Conservation (phyloP, 805 yeast genomes). For the Kregervanrija delftensis region DNA sequence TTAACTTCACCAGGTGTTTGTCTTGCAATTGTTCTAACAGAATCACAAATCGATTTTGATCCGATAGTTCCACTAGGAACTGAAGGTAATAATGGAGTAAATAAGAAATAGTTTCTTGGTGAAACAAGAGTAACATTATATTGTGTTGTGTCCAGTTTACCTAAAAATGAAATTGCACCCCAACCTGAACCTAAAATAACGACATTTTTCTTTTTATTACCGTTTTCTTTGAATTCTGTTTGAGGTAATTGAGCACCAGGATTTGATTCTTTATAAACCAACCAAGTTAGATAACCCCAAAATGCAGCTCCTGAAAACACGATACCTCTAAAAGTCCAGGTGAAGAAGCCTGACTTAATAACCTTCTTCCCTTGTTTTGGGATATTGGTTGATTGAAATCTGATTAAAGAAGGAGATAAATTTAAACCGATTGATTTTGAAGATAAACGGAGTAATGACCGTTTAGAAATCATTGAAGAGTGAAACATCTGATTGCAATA, state of each 20-base stretch:
- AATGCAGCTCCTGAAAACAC: constrained; percentile 44
- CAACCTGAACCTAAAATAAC: constrained; percentile 89
- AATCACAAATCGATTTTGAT: constrained; percentile 86
- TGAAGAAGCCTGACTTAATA: constrained; percentile 25
- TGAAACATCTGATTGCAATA: no score
- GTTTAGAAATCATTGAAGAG: no score
- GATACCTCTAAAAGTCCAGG: constrained; percentile 41
- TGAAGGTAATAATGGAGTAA: constrained; percentile 93
- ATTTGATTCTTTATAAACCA: constrained; percentile 53
- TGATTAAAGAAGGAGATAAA: neutral
- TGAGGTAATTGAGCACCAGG: constrained; percentile 60
- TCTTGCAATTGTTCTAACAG: constrained; percentile 82
- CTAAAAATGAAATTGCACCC: constrained; percentile 85
- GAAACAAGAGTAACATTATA: constrained; percentile 87
- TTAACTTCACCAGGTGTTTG: constrained; percentile 64
- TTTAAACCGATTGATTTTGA: neutral
- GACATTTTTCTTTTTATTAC: constrained; percentile 61
- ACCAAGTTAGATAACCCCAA: constrained; percentile 54
- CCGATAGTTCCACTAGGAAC: constrained; percentile 93
- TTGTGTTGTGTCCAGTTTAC: constrained; percentile 75
- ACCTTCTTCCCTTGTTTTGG: constrained; percentile 1
- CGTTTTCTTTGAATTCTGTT: constrained; percentile 36
- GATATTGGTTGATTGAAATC: neutral
- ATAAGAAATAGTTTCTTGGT: constrained; percentile 91
- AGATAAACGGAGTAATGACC: no score